Conservation (phyloP, 2,329 filamentous ascomycete genomes). For the Metarhizium humberi region DNA sequence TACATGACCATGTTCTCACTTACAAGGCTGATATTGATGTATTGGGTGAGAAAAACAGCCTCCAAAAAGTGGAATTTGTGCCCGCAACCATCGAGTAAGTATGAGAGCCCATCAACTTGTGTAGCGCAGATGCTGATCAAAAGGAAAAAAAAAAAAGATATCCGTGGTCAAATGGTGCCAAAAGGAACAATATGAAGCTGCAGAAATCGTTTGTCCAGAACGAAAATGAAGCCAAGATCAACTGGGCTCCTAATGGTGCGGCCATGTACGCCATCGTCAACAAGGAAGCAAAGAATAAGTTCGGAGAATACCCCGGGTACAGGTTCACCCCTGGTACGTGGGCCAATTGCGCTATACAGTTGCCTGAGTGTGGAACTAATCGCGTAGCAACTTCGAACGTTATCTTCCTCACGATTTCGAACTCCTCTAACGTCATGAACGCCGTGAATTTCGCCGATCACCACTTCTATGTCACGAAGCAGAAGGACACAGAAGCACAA, state of each 20-base stretch:
- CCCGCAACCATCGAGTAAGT: conserved; percentile 27
- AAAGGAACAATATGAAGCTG: conserved; percentile 42
- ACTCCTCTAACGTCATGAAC: conserved; percentile 36
- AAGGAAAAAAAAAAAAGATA: neutral
- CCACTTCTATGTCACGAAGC: conserved; percentile 40
- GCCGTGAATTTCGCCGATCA: conserved; percentile 39
- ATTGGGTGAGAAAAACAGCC: conserved; percentile 34
- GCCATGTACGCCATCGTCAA: conserved; percentile 43
- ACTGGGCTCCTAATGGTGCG: conserved; percentile 37
- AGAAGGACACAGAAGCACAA: conserved; percentile 42
- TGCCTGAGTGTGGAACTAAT: neutral
- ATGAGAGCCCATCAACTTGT: too few relatives aligned
- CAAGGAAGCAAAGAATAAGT: conserved; percentile 34
- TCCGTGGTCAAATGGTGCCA: conserved; percentile 33
- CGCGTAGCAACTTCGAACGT: neutral
- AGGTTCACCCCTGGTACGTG: neutral
- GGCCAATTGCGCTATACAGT: neutral
- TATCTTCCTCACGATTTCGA: conserved; percentile 30
- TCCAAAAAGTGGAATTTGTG: conserved; percentile 26
- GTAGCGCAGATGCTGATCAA: too few relatives aligned
- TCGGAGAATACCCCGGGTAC: conserved; percentile 44
- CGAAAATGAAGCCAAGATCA: conserved; percentile 34
- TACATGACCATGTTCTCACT: conserved; percentile 48
- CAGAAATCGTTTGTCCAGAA: conserved; percentile 29
- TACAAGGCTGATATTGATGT: conserved; percentile 47